Evolutionary conservation across 441 rosid genomes (phyloP).

Genomic region (Populus hybrid): DNA sequence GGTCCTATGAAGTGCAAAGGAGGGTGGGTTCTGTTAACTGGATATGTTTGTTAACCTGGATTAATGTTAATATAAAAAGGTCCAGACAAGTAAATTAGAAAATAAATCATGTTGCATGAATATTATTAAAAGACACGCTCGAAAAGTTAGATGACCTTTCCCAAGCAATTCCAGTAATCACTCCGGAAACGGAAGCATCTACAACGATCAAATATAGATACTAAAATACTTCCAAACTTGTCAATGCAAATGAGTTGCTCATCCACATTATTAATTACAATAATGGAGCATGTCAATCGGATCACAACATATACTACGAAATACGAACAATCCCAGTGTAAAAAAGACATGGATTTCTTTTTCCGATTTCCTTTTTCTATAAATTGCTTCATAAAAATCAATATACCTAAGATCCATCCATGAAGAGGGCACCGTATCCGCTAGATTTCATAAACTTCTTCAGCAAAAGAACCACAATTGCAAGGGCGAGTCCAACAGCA

Average conservation of each 20-base stretch:
- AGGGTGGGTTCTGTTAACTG: not conserved
- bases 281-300: slow-evolving; percentile 8
- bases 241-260: slow-evolving; percentile 3
- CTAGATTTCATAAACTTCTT: slow-evolving; percentile 80
- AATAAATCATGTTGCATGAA: not conserved
- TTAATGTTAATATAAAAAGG: too few relatives aligned
- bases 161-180: not conserved
- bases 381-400: not conserved
- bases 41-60: not conserved
- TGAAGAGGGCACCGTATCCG: slow-evolving; percentile 71
- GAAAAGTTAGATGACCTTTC: not conserved
- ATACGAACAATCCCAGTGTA: slow-evolving; percentile 5
- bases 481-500: slow-evolving; percentile 76
- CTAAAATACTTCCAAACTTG: not conserved
- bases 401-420: slow-evolving; percentile 62
- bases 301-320: not conserved
- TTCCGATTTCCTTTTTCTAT: not conserved
- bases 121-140: not conserved
- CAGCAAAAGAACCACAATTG: slow-evolving; percentile 78
- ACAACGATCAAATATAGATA: not conserved
- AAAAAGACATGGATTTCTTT: not conserved
- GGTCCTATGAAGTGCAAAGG: not conserved
- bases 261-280: slow-evolving; percentile 27
- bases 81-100: not conserved
- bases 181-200: not conserved